phyloP scores from a whole-genome alignment of 176 grass and related monocot species.

The Luzula sylvatica region DNA sequence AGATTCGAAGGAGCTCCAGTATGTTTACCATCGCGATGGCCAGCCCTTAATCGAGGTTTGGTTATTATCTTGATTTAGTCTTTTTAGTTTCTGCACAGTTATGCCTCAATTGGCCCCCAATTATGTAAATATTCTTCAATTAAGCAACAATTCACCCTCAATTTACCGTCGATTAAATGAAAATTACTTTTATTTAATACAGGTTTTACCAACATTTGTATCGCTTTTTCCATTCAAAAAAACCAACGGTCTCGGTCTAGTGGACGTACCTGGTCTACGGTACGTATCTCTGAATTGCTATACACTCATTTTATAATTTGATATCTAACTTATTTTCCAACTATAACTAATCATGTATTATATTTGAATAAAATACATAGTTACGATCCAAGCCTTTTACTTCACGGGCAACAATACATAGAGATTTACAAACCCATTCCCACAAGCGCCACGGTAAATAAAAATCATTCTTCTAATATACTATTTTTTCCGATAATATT shows the following conservation, averaged over 20 bases:
- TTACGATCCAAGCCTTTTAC: conserved; percentile 58
- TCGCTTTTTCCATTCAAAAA: conserved; percentile 61
- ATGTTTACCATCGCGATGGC: conserved; percentile 63
- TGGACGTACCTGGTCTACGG: conserved; percentile 66
- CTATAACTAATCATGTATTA: not conserved
- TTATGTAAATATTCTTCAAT: not conserved
- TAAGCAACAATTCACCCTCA: not conserved
- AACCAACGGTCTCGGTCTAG: conserved; percentile 44
- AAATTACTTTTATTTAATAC: conserved; percentile 20
- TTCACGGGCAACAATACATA: conserved; percentile 99
- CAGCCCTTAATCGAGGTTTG: conserved; percentile 67
- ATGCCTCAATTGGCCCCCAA: not conserved
- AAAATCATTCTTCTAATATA: not conserved
- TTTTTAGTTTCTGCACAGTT: too few relatives aligned
- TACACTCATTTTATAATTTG: not conserved
- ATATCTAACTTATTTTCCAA: not conserved
- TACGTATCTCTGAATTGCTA: conserved; percentile 28
- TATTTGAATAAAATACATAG: conserved; percentile 33
- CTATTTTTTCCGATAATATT: not conserved
- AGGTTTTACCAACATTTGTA: conserved; percentile 83
- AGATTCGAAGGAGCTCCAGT: conserved; percentile 78
- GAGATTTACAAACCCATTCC: conserved; percentile 67
- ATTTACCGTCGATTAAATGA: not conserved
- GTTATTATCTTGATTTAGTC: conserved; percentile 4
- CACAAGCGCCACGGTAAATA: conserved; percentile 49